Evolutionary conservation across 441 rosid genomes (phyloP).

Genomic region (Gossypium trilobum): DNA sequence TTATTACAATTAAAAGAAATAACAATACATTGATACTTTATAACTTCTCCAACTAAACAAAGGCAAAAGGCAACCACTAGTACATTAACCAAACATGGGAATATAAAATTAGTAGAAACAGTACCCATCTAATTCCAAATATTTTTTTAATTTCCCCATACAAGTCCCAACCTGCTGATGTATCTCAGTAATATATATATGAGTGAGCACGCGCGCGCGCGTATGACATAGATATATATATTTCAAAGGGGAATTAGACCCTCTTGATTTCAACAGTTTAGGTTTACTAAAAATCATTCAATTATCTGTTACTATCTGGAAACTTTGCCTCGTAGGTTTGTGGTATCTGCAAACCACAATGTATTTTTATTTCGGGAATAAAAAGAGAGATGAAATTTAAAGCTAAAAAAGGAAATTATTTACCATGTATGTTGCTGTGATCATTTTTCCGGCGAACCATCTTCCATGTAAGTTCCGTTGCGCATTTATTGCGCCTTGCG

Average conservation of each 20-base stretch:
- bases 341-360: conserved; percentile 35
- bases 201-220: too few relatives aligned
- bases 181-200: background rate
- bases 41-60: too few relatives aligned
- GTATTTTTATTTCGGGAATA: background rate
- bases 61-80: too few relatives aligned
- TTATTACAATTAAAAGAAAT: too few relatives aligned
- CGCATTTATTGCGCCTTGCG: conserved; percentile 53
- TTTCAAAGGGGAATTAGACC: background rate
- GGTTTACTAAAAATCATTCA: background rate
- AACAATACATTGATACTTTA: too few relatives aligned
- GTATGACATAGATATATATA: too few relatives aligned
- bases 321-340: conserved; percentile 54
- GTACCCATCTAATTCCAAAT: too few relatives aligned
- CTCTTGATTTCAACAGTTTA: background rate
- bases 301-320: conserved; percentile 45
- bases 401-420: background rate
- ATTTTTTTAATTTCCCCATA: too few relatives aligned
- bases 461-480: conserved; percentile 89
- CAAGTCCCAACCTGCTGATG: background rate
- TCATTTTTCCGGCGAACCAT: conserved; percentile 99
- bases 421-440: conserved; percentile 81
- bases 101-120: too few relatives aligned
- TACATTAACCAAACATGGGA: too few relatives aligned
- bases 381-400: background rate